Evolutionary conservation across 2,329 filamentous ascomycete species (phyloP).

Genomic region (Chrysoporthe austroafricana): DNA sequence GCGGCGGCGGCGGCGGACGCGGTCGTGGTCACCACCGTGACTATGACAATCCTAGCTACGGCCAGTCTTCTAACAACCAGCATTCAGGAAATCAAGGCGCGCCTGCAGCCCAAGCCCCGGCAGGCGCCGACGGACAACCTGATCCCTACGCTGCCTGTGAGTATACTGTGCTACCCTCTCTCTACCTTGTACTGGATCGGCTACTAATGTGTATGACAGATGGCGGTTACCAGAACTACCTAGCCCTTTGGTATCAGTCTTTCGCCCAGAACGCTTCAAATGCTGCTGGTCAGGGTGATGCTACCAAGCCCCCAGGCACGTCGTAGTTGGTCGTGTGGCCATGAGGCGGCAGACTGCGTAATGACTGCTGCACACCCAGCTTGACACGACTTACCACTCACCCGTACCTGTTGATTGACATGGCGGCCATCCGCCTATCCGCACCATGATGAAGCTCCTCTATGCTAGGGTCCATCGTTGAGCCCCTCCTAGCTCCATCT

Average conservation of each 20-base stretch:
- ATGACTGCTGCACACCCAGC: conserved; percentile 23
- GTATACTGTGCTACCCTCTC: conserved; percentile 35
- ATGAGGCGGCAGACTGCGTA: conserved; percentile 21
- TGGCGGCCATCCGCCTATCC: conserved; percentile 25
- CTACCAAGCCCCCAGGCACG: conserved; percentile 29
- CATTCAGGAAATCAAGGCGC: conserved; percentile 47
- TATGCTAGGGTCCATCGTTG: conserved; percentile 23
- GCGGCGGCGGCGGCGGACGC: conserved; percentile 44
- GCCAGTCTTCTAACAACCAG: conserved; percentile 52
- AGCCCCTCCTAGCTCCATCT: conserved; percentile 21
- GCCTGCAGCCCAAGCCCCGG: conserved; percentile 41
- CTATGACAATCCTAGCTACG: conserved; percentile 58
- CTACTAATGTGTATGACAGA: conserved; percentile 51
- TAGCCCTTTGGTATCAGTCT: conserved; percentile 81
- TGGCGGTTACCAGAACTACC: conserved; percentile 80
- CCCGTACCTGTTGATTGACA: conserved; percentile 27
- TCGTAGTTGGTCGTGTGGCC: conserved; percentile 24
- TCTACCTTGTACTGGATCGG: conserved; percentile 1
- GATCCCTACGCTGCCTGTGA: conserved; percentile 79
- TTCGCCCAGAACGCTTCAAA: conserved; percentile 42
- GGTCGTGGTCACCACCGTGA: conserved; percentile 51
- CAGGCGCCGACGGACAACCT: conserved; percentile 53
- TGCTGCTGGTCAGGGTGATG: conserved; percentile 29
- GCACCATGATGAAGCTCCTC: conserved; percentile 28
- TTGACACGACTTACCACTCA: conserved; percentile 21